Percentiles rank a stretch among this genome's conserved stretches.
Conservation (phyloP, 805 yeast species). For the Teunomyces gatunensis region DNA sequence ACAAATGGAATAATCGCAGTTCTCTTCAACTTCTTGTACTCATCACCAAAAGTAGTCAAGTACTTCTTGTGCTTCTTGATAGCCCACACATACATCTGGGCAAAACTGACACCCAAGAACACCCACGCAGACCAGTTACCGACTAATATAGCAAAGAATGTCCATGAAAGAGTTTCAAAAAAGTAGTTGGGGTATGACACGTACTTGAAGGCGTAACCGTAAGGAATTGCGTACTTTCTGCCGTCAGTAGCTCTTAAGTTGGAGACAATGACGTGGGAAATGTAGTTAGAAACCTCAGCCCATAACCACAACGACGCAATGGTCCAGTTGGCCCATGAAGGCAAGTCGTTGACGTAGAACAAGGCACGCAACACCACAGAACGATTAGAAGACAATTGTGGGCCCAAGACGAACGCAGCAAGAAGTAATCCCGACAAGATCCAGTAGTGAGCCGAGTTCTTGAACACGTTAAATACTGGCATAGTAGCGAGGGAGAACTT, state of each 20-base stretch:
- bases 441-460: conserved; percentile 93
- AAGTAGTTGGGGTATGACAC: conserved; percentile 95
- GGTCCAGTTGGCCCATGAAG: conserved; percentile 24
- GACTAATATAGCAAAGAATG: conserved; percentile 62
- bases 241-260: conserved; percentile 51
- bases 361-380: conserved; percentile 18
- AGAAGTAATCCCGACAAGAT: conserved; percentile 68
- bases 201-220: conserved; percentile 76
- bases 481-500: conserved; percentile 84
- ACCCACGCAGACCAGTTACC: conserved; percentile 76
- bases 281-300: conserved; percentile 70
- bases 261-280: conserved; percentile 67
- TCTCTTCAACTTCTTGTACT: conserved; percentile 77
- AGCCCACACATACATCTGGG: conserved; percentile 93
- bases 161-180: conserved; percentile 81
- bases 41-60: conserved; percentile 65
- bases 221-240: conserved; percentile 64
- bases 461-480: conserved; percentile 86
- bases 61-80: conserved; percentile 74
- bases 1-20: conserved; percentile 72
- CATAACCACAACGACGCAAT: conserved; percentile 48
- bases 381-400: conserved; percentile 18
- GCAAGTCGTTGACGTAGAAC: conserved; percentile 46
- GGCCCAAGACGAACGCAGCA: conserved; percentile 48
- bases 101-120: conserved; percentile 67